phyloP scores from a whole-genome alignment of 805 yeast genomes.

The Jamesozyma piceae region DNA sequence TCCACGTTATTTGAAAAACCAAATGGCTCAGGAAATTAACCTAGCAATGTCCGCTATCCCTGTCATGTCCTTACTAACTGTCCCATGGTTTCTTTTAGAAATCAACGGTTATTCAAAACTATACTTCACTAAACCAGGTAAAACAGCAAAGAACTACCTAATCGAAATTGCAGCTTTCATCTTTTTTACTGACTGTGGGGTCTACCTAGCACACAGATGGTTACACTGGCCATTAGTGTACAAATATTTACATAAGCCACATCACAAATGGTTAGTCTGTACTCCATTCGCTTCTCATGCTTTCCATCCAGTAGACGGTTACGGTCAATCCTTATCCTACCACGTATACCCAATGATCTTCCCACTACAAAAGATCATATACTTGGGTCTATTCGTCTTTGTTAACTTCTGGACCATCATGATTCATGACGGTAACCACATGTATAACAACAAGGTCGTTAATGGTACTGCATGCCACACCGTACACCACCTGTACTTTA shows the following conservation, averaged over 20 bases:
- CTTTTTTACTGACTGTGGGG: conserved; percentile 88
- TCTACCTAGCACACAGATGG: conserved; percentile 85
- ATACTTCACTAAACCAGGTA: conserved; percentile 53
- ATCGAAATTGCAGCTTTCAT: conserved; percentile 70
- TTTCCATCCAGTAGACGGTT: conserved; percentile 97
- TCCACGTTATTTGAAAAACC: conserved; percentile 92
- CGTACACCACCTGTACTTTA: conserved; percentile 91
- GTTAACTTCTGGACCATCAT: conserved; percentile 97
- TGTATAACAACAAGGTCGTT: conserved; percentile 85
- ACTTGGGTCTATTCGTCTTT: conserved; percentile 72
- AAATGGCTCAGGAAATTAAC: conserved; percentile 72
- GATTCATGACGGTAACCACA: conserved; percentile 96
- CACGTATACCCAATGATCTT: conserved; percentile 85
- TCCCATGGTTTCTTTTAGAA: conserved; percentile 85
- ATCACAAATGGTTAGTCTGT: conserved; percentile 97
- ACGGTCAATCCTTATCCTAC: conserved; percentile 85
- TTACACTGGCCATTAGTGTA: conserved; percentile 89
- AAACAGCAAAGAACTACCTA: conserved; percentile 57
- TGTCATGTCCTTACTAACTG: conserved; percentile 73
- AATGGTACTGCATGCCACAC: conserved; percentile 99
- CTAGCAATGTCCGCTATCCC: conserved; percentile 81
- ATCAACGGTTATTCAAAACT: conserved; percentile 73
- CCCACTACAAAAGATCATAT: conserved; percentile 84
- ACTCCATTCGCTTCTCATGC: conserved; percentile 98
- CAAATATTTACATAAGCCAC: conserved; percentile 87